Conservation (phyloP, 495 filamentous ascomycete species). For the Penicillium turbatum region DNA sequence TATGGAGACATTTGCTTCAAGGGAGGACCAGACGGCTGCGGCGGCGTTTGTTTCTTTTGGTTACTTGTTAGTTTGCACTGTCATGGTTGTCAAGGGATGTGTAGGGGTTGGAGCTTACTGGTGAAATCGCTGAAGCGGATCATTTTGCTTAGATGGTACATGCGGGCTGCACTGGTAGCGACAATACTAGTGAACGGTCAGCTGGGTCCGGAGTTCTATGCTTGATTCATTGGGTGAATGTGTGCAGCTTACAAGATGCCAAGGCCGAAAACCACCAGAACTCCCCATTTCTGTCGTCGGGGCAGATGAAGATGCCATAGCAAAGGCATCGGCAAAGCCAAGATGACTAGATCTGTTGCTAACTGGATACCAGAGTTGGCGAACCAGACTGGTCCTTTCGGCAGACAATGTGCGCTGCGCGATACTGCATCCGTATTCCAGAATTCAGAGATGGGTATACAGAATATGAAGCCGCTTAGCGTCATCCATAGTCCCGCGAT, state of each 20-base stretch:
- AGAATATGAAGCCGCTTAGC: conserved; percentile 37
- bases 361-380: conserved; percentile 46
- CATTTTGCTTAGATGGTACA: conserved; percentile 21
- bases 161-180: conserved; percentile 33
- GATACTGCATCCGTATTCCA: conserved; percentile 15
- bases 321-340: conserved; percentile 44
- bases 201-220: background rate
- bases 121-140: conserved; percentile 16
- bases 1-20: conserved; percentile 79
- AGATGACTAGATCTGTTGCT: conserved; percentile 41
- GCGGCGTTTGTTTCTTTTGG: conserved; percentile 48
- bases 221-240: background rate
- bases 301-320: conserved; percentile 40
- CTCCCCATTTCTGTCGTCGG: conserved; percentile 35
- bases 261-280: conserved; percentile 43
- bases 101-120: conserved; percentile 12
- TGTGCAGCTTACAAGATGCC: conserved; percentile 43
- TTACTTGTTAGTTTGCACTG: conserved; percentile 4
- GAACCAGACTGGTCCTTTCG: conserved; percentile 35
- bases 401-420: conserved; percentile 26
- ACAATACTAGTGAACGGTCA: conserved; percentile 30
- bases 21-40: conserved; percentile 65
- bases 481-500: conserved; percentile 35
- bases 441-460: conserved; percentile 31
- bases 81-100: background rate